Evolutionary conservation across 345 rosid genomes (phyloP).

Genomic region (Streptanthus diversifolius): DNA sequence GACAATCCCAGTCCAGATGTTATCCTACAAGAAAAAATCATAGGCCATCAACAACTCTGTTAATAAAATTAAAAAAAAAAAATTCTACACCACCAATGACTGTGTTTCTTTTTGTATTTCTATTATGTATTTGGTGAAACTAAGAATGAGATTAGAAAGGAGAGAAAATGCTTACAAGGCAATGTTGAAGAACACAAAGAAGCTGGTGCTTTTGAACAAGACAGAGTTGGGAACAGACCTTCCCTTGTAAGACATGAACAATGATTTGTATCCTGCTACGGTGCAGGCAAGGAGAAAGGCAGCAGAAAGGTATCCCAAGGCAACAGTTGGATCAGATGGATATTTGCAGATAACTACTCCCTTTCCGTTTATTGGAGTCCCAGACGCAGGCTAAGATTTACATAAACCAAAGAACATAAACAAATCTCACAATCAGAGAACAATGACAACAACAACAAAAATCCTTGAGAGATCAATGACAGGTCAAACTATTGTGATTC

Average conservation of each 20-base stretch:
- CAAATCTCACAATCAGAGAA: background rate
- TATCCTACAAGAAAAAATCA: constrained; percentile 39
- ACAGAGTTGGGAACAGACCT: constrained; percentile 66
- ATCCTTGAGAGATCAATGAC: background rate
- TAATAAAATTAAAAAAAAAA: background rate
- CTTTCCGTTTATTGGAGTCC: constrained; percentile 57
- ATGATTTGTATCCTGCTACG: constrained; percentile 53
- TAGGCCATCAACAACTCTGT: background rate
- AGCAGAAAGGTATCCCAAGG: constrained; percentile 62
- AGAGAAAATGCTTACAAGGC: constrained; percentile 53
- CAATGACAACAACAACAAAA: background rate
- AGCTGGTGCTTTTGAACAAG: constrained; percentile 54
- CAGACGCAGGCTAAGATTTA: constrained; percentile 53
- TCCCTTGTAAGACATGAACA: constrained; percentile 73
- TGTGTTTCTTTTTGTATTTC: background rate
- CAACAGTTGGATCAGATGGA: constrained; percentile 70
- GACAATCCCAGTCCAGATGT: constrained; percentile 55
- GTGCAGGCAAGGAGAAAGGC: constrained; percentile 52
- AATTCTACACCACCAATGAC: background rate
- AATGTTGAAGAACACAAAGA: constrained; percentile 66
- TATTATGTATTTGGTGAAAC: background rate
- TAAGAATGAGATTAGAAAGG: background rate
- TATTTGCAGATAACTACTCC: constrained; percentile 75
- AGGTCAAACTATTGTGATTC: background rate
- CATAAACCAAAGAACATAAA: background rate